phyloP scores from a whole-genome alignment of 2,329 filamentous ascomycete species.

The Colletotrichum falcatum region DNA sequence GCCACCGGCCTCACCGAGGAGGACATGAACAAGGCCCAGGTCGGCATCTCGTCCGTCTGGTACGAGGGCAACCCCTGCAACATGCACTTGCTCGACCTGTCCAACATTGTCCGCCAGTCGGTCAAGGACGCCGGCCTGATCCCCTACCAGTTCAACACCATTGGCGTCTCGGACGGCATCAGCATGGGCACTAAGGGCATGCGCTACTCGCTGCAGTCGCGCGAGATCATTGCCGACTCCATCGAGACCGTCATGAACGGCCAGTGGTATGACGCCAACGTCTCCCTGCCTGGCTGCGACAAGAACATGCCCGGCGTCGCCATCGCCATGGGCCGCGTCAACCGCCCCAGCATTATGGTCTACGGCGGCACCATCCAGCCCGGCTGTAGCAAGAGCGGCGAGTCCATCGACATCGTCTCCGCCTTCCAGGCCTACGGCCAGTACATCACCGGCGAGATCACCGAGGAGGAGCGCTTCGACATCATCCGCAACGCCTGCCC shows the following conservation, averaged over 20 bases:
- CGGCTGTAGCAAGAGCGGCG: slow-evolving; percentile 82
- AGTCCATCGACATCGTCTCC: slow-evolving; percentile 91
- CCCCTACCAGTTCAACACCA: slow-evolving; percentile 98
- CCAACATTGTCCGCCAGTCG: slow-evolving; percentile 75
- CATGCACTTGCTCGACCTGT: slow-evolving; percentile 96
- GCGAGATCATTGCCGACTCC: slow-evolving; percentile 96
- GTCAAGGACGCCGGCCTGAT: slow-evolving; percentile 80
- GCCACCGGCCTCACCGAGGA: slow-evolving; percentile 87
- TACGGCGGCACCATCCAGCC: slow-evolving; percentile 96
- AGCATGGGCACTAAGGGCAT: slow-evolving; percentile 99
- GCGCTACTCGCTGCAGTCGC: slow-evolving; percentile 93
- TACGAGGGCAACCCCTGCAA: slow-evolving; percentile 99
- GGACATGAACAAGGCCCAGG: slow-evolving; percentile 96
- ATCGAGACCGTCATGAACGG: slow-evolving; percentile 99
- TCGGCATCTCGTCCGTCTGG: slow-evolving; percentile 98
- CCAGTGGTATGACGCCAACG: slow-evolving; percentile 98
- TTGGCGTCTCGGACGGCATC: slow-evolving; percentile 96
- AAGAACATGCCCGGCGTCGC: slow-evolving; percentile 98
- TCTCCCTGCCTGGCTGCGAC: slow-evolving; percentile 97
- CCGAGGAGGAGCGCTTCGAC: slow-evolving; percentile 90
- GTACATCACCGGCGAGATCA: slow-evolving; percentile 91
- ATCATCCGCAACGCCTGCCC: slow-evolving; percentile 92
- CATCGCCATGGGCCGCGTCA: slow-evolving; percentile 94
- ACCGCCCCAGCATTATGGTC: slow-evolving; percentile 95
- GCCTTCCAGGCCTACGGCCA: slow-evolving; percentile 98